Evolutionary conservation across 2,329 filamentous ascomycete species (phyloP).

Genomic region (Pseudogymnoascus sp.): DNA sequence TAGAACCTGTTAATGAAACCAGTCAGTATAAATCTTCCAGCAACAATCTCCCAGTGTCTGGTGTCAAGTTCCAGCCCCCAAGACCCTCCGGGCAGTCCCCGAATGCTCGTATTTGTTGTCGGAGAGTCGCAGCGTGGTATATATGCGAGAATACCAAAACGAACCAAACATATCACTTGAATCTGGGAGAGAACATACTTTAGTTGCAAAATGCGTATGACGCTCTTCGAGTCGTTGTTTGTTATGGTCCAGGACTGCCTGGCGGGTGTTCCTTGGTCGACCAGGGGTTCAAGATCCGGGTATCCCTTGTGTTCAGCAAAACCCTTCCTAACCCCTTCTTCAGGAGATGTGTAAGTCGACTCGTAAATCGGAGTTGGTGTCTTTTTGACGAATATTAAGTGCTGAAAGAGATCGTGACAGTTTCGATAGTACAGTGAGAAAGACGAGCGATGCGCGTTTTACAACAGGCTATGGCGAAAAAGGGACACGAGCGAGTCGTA

Average conservation of each 20-base stretch:
- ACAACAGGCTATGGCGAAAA: neutral
- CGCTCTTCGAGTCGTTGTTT: neutral
- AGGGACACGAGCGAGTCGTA: neutral
- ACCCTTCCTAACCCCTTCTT: neutral
- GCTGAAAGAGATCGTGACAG: neutral
- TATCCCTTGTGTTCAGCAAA: neutral
- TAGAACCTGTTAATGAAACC: neutral
- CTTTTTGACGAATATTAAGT: neutral
- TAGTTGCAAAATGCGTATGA: neutral
- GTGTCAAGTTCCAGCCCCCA: neutral
- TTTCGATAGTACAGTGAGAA: neutral
- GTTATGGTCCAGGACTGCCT: neutral
- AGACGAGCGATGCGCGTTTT: neutral
- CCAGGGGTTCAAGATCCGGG: slow-evolving; percentile 6
- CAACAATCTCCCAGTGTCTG: neutral
- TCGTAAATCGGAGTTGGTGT: neutral
- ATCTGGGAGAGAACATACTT: neutral
- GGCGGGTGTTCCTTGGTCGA: slow-evolving; percentile 10
- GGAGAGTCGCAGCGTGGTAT: neutral
- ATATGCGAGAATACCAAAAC: neutral
- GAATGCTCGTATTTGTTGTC: neutral
- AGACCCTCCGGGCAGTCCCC: neutral
- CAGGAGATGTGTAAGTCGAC: neutral
- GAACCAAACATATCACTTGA: neutral
- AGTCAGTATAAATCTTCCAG: neutral